Evolutionary conservation across 179 eudicot genomes (phyloP), one percentile per base, ranked within the genome.

Genomic region (Nepenthes alata): DNA sequence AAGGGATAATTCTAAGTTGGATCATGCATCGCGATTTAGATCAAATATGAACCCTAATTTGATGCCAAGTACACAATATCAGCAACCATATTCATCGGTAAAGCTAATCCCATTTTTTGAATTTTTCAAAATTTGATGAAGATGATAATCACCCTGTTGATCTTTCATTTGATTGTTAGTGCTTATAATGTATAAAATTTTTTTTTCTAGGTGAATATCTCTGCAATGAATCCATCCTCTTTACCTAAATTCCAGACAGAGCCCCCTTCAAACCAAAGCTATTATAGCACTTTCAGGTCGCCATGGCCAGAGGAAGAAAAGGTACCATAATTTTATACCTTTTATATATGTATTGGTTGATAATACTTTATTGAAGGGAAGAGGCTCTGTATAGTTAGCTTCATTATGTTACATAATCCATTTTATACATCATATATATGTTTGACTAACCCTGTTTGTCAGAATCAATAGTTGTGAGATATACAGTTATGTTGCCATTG

Each of bases 201-300:
- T 25, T 25, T 25, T 25, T 25, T 16, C 2, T 71, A 85, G 96
- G 81, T 76, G 80, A 81, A 77, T 69, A 70, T 73, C 35, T 67
- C 87, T 25, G 54, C 75, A 34, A 78, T 77, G 63, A 77, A 74
- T 68, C 55, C 86, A 52, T 73, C 25, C 25, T 25, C 83, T 13
- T 66, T 25, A 51, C 49, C 74, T 11, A 75, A 67, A 73, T 77
- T 67, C 58, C 74, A 64, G 66, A 74, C 76, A 69, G 97, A 88
- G 91, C 91, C 84, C 91, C 91, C 97, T 88, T 88, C 96, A 79
- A 88, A 74, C 95, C 95, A 88, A 88, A 84, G 63, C 47, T 70
- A 57, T 64, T 65, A 57, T 41, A 78, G 55, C 72, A 78, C 67
- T 66, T 78, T 61, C 68, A 37, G 68, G 52, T 67, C 80, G 11